These are phyloP conservation scores for Lotmaria passim DNA, from an alignment of 208 protist species.

Conservation along the genomic window DNA sequence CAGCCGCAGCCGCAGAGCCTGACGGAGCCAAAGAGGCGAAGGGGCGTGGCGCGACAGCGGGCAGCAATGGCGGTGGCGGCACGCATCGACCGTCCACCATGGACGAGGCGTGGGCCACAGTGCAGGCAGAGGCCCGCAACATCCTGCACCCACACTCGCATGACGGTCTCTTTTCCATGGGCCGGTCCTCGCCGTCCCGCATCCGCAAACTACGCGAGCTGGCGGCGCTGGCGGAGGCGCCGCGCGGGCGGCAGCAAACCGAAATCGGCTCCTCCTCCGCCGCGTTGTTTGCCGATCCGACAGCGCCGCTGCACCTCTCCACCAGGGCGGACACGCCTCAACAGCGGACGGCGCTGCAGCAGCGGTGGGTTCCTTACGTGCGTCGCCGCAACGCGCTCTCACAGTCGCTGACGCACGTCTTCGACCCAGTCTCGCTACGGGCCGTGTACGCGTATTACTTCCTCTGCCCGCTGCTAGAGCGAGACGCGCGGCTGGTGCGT, in stretches of 20 bases:
- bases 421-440: conserved; percentile 40
- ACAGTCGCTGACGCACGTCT: conserved; percentile 24
- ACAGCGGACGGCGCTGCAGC: conserved; percentile 1
- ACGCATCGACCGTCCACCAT: conserved; percentile 1
- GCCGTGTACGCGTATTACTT: conserved; percentile 80
- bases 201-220: conserved; percentile 26
- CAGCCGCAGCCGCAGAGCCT: not conserved
- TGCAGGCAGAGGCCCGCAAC: not conserved
- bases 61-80: conserved; percentile 7
- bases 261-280: not conserved
- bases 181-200: conserved; percentile 7
- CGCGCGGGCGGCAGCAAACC: not conserved
- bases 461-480: conserved; percentile 49
- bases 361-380: conserved; percentile 35
- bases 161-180: not conserved
- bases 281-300: conserved; percentile 13
- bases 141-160: too few relatives aligned
- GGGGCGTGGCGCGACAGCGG: conserved; percentile 20
- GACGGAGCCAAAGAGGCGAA: too few relatives aligned
- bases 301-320: conserved; percentile 14
- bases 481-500: conserved; percentile 59
- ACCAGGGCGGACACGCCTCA: not conserved
- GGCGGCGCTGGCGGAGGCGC: conserved; percentile 18
- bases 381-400: conserved; percentile 45
- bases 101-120: not conserved